Percentiles rank a stretch among this genome's conserved stretches.
Evolutionary conservation across 805 yeast species (phyloP).

Genomic region (Spathaspora gorwiae): DNA sequence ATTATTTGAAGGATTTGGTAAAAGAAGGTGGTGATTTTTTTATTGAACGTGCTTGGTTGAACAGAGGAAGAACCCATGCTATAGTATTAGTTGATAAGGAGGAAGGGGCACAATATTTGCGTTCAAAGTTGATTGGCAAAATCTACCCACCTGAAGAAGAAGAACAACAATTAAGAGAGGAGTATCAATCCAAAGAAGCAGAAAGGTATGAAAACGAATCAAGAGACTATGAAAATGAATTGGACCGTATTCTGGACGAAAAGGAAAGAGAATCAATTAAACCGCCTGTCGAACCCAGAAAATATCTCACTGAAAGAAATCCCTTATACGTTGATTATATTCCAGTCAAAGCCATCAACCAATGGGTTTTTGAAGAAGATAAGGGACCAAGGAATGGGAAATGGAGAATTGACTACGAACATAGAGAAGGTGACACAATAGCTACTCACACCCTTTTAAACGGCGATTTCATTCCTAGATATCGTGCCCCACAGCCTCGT

Average conservation of each 20-base stretch:
- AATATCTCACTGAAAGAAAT: constrained; percentile 15
- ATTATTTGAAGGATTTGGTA: constrained; percentile 27
- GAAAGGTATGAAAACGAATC: constrained; percentile 17
- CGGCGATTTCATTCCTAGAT: constrained; percentile 15
- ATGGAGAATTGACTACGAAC: constrained; percentile 40
- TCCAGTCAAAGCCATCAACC: constrained; percentile 42
- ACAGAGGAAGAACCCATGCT: constrained; percentile 37
- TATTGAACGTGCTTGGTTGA: constrained; percentile 45
- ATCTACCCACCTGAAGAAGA: constrained; percentile 28
- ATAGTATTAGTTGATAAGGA: constrained; percentile 36
- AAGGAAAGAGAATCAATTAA: constrained; percentile 7
- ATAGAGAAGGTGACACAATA: constrained; percentile 23
- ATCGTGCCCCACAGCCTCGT: constrained; percentile 7
- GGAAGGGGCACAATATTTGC: constrained; percentile 36
- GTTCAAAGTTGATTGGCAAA: constrained; percentile 30
- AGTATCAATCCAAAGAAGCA: constrained; percentile 14
- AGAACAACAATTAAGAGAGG: constrained; percentile 13
- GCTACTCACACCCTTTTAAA: constrained; percentile 14
- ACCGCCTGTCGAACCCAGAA: constrained; percentile 15
- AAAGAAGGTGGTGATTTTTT: constrained; percentile 11
- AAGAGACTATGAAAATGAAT: constrained; percentile 12
- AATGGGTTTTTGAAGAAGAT: constrained; percentile 45
- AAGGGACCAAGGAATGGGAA: constrained; percentile 41
- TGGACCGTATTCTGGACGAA: constrained; percentile 1
- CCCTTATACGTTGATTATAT: constrained; percentile 39